These are phyloP conservation scores for Pisolithus microcarpus DNA, from an alignment of 768 basidiomycete species.

Conservation along the genomic window DNA sequence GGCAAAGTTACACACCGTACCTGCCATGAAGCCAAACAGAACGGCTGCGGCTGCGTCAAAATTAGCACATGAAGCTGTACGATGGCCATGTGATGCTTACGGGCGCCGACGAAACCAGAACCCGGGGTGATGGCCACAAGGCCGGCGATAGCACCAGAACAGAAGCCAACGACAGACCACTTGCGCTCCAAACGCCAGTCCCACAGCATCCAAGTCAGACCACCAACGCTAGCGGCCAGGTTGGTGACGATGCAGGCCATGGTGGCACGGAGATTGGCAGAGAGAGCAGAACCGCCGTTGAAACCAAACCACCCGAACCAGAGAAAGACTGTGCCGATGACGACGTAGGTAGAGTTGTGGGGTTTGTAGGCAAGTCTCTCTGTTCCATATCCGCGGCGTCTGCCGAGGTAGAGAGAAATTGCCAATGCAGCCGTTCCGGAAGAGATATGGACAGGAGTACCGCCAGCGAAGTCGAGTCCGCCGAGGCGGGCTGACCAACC, in stretches of 20 bases:
- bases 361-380: slow-evolving; percentile 89
- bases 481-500: slow-evolving; percentile 73
- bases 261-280: slow-evolving; percentile 81
- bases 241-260: slow-evolving; percentile 93
- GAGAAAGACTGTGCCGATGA: slow-evolving; percentile 88
- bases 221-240: slow-evolving; percentile 82
- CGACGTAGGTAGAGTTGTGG: slow-evolving; percentile 87
- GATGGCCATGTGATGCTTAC: slow-evolving; percentile 31
- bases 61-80: neutral
- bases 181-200: slow-evolving; percentile 92
- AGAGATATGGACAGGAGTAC: slow-evolving; percentile 94
- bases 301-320: slow-evolving; percentile 98
- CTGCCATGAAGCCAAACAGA: slow-evolving; percentile 77
- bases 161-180: slow-evolving; percentile 92
- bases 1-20: slow-evolving; percentile 87
- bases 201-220: slow-evolving; percentile 90
- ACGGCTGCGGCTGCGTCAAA: slow-evolving; percentile 60
- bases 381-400: slow-evolving; percentile 86
- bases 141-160: slow-evolving; percentile 88
- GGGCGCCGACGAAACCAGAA: slow-evolving; percentile 74
- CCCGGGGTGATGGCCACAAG: slow-evolving; percentile 87
- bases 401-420: slow-evolving; percentile 86
- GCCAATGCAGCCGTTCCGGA: slow-evolving; percentile 90
- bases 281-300: slow-evolving; percentile 88
- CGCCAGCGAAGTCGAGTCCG: slow-evolving; percentile 89